phyloP scores from a whole-genome alignment of 352 stramenopile species.

The Globisporangium viniferum region DNA sequence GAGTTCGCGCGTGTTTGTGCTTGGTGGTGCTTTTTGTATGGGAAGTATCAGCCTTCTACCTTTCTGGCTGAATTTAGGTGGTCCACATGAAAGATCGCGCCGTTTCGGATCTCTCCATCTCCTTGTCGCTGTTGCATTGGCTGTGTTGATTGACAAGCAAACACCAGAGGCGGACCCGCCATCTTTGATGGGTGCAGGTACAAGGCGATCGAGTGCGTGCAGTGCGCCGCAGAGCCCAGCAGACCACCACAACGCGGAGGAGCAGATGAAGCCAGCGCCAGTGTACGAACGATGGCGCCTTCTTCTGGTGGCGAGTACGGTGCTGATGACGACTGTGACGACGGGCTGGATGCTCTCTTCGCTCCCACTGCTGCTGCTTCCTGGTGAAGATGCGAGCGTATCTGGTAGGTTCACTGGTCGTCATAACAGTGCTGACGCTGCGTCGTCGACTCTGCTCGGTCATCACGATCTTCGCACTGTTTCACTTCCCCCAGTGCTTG shows the following conservation, averaged over 20 bases:
- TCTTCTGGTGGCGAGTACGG: neutral
- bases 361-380: neutral
- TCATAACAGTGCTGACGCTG: neutral
- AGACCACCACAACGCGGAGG: neutral
- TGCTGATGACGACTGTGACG: neutral
- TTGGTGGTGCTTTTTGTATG: neutral
- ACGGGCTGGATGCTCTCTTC: neutral
- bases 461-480: neutral
- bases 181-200: neutral
- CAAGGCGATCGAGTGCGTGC: neutral
- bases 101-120: neutral
- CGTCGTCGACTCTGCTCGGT: neutral
- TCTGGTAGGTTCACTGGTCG: neutral
- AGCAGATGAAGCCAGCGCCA: neutral
- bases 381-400: neutral
- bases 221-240: neutral
- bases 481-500: neutral
- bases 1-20: neutral
- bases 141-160: conserved; percentile 1
- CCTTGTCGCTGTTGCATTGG: no score
- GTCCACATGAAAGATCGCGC: conserved; percentile 3
- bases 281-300: neutral
- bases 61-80: neutral
- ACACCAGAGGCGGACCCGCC: neutral
- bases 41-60: neutral